Conservation (phyloP, 2,329 filamentous ascomycete species). For the Hymenoscyphus repandus region DNA sequence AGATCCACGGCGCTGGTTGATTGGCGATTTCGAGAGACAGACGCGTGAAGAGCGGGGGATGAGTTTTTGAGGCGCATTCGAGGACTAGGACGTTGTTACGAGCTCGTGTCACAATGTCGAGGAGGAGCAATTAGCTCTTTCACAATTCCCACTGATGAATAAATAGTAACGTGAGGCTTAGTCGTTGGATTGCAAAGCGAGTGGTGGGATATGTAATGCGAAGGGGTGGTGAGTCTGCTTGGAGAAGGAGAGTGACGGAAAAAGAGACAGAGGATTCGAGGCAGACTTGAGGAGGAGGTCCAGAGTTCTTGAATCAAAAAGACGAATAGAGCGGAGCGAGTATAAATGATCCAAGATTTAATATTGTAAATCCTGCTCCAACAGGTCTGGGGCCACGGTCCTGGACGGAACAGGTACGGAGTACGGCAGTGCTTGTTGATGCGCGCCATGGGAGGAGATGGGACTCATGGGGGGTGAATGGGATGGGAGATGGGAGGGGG, state of each 20-base stretch:
- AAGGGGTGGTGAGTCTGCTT: not conserved
- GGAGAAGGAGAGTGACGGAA: not conserved
- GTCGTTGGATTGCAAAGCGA: not conserved
- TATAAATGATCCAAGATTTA: not conserved
- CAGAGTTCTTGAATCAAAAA: conserved; percentile 3
- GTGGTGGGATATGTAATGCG: not conserved
- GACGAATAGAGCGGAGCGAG: not conserved
- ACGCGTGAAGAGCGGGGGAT: not conserved
- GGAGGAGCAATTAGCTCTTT: not conserved
- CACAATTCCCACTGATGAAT: conserved; percentile 1
- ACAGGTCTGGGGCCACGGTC: not conserved
- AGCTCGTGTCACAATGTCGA: not conserved
- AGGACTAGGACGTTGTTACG: not conserved
- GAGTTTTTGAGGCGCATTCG: conserved; percentile 4
- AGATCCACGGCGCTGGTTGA: not conserved
- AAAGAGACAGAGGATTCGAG: conserved; percentile 6
- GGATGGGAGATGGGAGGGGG: not conserved
- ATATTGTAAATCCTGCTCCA: not conserved
- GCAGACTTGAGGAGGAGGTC: conserved; percentile 5
- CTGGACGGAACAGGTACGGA: not conserved
- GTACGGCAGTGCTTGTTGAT: not conserved
- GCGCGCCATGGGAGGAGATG: not conserved
- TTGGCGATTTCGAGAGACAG: conserved; percentile 7
- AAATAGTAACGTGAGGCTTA: not conserved
- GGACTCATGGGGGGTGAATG: not conserved